Conservation (phyloP, 106 monocot genomes). For the Hemerocallis citrina region DNA sequence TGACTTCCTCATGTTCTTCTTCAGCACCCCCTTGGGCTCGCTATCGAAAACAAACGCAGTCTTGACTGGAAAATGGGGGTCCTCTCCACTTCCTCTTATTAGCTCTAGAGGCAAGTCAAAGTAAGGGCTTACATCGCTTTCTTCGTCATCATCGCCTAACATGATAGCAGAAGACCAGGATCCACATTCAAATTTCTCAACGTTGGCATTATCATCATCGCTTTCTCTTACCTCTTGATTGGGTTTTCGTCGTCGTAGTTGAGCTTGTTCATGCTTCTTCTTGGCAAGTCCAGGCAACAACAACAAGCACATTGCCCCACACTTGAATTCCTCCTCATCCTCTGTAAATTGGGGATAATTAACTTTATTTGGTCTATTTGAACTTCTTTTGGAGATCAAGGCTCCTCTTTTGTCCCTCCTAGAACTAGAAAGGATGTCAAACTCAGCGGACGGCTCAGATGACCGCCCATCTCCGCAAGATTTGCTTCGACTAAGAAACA, state of each 20-base stretch:
- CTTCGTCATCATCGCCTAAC: constrained; percentile 3
- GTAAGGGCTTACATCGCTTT: constrained; percentile 6
- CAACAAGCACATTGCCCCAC: constrained; percentile 44
- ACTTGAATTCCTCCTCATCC: constrained; percentile 34
- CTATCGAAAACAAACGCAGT: constrained; percentile 44
- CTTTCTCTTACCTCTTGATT: not conserved
- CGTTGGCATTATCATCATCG: not conserved
- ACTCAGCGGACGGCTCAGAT: constrained; percentile 35
- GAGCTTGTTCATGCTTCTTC: constrained; percentile 31
- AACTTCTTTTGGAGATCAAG: not conserved
- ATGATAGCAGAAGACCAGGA: constrained; percentile 26
- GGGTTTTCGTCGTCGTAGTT: not conserved
- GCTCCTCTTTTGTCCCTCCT: not conserved
- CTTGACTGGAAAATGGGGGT: constrained; percentile 36
- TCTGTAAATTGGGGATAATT: no score
- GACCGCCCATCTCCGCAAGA: constrained; percentile 58
- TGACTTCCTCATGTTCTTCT: constrained; percentile 37
- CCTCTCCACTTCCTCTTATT: constrained; percentile 16
- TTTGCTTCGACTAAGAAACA: constrained; percentile 39
- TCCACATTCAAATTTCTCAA: constrained; percentile 56
- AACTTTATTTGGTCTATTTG: constrained; percentile 2
- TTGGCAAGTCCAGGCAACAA: constrained; percentile 38
- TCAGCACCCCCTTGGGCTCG: constrained; percentile 29
- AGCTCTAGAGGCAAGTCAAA: constrained; percentile 67
- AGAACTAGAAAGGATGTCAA: constrained; percentile 47